These are phyloP conservation scores for Leccinum rimulosum DNA, from an alignment of 768 basidiomycete genomes.

Conservation along the genomic window DNA sequence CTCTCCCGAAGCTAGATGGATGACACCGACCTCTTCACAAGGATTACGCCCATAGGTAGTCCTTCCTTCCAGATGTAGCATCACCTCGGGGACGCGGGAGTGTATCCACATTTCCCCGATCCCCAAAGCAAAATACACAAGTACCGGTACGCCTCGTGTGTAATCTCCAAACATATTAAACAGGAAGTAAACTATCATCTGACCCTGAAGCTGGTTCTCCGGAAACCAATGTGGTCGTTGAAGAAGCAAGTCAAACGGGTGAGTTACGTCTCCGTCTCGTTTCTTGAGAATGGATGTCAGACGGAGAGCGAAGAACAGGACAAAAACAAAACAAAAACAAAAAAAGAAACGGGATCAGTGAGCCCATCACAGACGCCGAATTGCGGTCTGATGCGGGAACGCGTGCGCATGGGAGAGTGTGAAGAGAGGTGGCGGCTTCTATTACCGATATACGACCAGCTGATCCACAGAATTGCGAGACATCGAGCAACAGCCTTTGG, in stretches of 20 bases:
- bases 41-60: constrained; percentile 12
- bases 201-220: constrained; percentile 8
- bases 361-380: neutral
- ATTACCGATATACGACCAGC: constrained; percentile 14
- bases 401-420: constrained; percentile 35
- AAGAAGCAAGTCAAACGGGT: constrained; percentile 16
- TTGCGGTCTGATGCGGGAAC: constrained; percentile 26
- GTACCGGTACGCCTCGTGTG: constrained; percentile 18
- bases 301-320: constrained; percentile 1
- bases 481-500: constrained; percentile 10
- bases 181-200: constrained; percentile 14
- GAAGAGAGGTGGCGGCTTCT: constrained; percentile 37
- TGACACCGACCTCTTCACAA: constrained; percentile 6
- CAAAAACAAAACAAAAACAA: constrained; percentile 8
- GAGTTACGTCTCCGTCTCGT: constrained; percentile 9
- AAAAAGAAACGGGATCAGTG: neutral
- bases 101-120: constrained; percentile 21
- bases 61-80: constrained; percentile 27
- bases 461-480: neutral
- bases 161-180: constrained; percentile 8
- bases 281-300: constrained; percentile 19
- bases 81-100: constrained; percentile 30
- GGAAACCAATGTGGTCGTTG: constrained; percentile 13
- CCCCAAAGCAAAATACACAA: constrained; percentile 8
- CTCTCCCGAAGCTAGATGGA: neutral